Conservation (phyloP, 305 asterid genomes). For the Ajuga reptans region DNA sequence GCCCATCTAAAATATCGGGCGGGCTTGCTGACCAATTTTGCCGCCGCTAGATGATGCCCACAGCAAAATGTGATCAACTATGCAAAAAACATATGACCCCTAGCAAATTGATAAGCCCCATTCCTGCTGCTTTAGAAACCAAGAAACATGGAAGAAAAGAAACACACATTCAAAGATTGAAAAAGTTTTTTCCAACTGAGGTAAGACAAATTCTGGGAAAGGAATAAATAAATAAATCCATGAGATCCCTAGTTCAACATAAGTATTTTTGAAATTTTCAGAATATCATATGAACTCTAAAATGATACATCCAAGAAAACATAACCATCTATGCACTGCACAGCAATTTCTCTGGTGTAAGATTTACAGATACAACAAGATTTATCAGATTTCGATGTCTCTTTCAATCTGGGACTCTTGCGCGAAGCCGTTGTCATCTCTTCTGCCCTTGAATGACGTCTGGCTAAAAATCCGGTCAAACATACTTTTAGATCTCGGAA, state of each 20-base stretch:
- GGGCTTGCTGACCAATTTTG: no score
- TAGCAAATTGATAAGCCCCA: no score
- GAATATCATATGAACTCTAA: background rate
- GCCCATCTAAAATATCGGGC: no score
- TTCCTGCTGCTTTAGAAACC: no score
- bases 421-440: constrained; percentile 28
- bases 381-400: constrained; percentile 41
- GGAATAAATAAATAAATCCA: background rate
- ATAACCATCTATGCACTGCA: background rate
- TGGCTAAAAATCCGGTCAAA: constrained; percentile 46
- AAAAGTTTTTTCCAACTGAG: background rate
- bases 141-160: no score
- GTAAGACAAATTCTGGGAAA: background rate
- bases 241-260: background rate
- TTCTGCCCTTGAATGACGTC: constrained; percentile 43
- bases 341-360: background rate
- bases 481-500: constrained; percentile 55
- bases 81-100: no score
- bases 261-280: no score
- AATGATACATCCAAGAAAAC: background rate
- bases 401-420: constrained; percentile 40
- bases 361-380: constrained; percentile 16
- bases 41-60: no score
- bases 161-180: background rate
- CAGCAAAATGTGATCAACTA: no score